Base-by-base conservation (phyloP, 768 basidiomycete species). In the Chalciporus chontae region DNA sequence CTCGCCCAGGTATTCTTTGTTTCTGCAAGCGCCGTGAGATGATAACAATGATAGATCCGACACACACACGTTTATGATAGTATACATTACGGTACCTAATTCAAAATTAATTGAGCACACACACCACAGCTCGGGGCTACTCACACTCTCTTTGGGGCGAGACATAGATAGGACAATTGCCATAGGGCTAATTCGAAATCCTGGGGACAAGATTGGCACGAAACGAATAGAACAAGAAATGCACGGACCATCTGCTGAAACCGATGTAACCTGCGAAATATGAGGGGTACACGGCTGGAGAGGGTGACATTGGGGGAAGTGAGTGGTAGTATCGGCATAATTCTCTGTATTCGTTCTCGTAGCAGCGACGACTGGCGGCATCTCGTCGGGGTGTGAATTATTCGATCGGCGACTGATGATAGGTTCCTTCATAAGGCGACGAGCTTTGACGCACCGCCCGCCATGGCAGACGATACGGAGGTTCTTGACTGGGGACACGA, bases 1-100 rank as follows among this genome's bases (percentile, higher is more conserved):
- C 95, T 77, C 17, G 94, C 93, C 94, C 94, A 97, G 14, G 89
- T 92, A 67, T 98, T 96, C 77, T 96, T 97, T 17, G 94, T 97
- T 75, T 97, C 93, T 90, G 70, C 54, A 36, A 38, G 41, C 38
- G 18, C 32, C 21, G 21, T 21, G 2, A 21, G 21, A 21, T 21
- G 2, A 21, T 21, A 21, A 2, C 21, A 2, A 21, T 4, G 2
- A 21, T 21, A 21, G 8, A 36, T 34, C 3, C 0, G 26, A 38
- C 43, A 23, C 19, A 69, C 85, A 62, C 64, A 94, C 94, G 91
- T 71, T 94, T 94, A 71, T 96, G 94, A 64, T 94, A 96, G 67
- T 97, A 98, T 7, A 96, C 94, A 70, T 97, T 95, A 43, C 93
- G 85, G 69, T 96, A 94, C 15, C 90, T 92, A 60, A 8, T 9